Evolutionary conservation across 2,329 filamentous ascomycete species (phyloP).

Genomic region (Fusarium solani-melongenae): DNA sequence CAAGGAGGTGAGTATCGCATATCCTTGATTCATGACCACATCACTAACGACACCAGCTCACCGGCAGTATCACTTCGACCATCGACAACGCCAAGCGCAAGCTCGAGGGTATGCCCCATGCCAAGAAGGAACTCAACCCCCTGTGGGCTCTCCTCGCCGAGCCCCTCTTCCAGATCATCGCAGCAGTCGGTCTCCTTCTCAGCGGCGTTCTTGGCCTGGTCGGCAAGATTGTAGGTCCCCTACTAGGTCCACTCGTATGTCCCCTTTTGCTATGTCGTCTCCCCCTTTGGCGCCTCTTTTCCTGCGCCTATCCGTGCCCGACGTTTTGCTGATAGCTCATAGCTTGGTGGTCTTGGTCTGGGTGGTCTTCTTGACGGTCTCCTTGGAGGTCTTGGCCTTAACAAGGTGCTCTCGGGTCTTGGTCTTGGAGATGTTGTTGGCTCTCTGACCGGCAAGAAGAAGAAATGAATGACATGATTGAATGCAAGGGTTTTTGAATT

Average conservation of each 20-base stretch:
- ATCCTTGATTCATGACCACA: not conserved
- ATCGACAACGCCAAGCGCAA: slow-evolving; percentile 91
- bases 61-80: slow-evolving; percentile 80
- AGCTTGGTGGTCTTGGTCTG: slow-evolving; percentile 81
- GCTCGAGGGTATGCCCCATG: slow-evolving; percentile 91
- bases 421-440: slow-evolving; percentile 67
- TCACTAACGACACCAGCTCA: slow-evolving; percentile 62
- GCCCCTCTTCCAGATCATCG: slow-evolving; percentile 92
- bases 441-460: slow-evolving; percentile 54
- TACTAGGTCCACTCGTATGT: slow-evolving; percentile 26
- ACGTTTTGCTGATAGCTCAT: slow-evolving; percentile 32
- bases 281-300: not conserved
- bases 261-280: not conserved
- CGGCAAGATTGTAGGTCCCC: slow-evolving; percentile 70
- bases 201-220: slow-evolving; percentile 87
- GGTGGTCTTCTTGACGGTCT: slow-evolving; percentile 84
- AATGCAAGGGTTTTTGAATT: not conserved
- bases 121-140: slow-evolving; percentile 94
- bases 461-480: slow-evolving; percentile 18
- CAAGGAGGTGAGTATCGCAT: slow-evolving; percentile 69
- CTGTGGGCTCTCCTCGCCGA: slow-evolving; percentile 86
- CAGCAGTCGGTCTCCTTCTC: slow-evolving; percentile 85
- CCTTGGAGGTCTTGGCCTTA: slow-evolving; percentile 80
- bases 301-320: not conserved
- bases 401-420: slow-evolving; percentile 78